phyloP scores from a whole-genome alignment of 1,139 yeast species.

The Sugiyamaella pinicola region DNA sequence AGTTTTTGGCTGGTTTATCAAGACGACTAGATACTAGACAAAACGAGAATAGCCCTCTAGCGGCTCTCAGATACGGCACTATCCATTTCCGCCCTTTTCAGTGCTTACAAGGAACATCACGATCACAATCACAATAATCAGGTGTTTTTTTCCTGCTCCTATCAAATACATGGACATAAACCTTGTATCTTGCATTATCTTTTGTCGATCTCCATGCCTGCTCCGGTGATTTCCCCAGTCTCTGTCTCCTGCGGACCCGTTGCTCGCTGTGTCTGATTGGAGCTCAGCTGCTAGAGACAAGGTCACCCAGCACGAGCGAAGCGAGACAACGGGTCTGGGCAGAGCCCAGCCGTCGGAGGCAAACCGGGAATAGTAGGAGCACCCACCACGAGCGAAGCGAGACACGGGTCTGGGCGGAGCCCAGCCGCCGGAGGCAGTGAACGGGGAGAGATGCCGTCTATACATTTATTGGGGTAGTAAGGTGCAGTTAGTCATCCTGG shows the following conservation, averaged over 20 bases:
- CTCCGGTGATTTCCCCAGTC: background rate
- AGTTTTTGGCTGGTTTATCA: no score
- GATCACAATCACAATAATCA: background rate
- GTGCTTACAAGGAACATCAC: background rate
- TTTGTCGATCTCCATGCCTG: background rate
- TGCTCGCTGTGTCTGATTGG: background rate
- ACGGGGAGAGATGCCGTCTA: background rate
- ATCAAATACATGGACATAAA: background rate
- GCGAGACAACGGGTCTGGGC: slow-evolving; percentile 14
- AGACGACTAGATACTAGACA: no score
- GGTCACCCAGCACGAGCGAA: slow-evolving; percentile 7
- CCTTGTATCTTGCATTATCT: background rate
- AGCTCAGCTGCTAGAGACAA: background rate
- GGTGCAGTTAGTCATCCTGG: slow-evolving; percentile 67
- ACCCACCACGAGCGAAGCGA: no score
- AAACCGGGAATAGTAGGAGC: background rate
- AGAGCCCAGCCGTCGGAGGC: slow-evolving; percentile 15
- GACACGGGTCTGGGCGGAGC: slow-evolving; percentile 13
- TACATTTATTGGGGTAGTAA: slow-evolving; percentile 3
- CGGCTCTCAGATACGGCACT: no score
- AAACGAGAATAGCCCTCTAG: no score
- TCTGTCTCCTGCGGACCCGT: slow-evolving; percentile 1
- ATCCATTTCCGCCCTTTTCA: no score
- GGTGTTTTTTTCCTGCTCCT: background rate
- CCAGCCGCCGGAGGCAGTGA: slow-evolving; percentile 16